Conservation (phyloP, 2,329 filamentous ascomycete species). For the Bipolaris zeicola region DNA sequence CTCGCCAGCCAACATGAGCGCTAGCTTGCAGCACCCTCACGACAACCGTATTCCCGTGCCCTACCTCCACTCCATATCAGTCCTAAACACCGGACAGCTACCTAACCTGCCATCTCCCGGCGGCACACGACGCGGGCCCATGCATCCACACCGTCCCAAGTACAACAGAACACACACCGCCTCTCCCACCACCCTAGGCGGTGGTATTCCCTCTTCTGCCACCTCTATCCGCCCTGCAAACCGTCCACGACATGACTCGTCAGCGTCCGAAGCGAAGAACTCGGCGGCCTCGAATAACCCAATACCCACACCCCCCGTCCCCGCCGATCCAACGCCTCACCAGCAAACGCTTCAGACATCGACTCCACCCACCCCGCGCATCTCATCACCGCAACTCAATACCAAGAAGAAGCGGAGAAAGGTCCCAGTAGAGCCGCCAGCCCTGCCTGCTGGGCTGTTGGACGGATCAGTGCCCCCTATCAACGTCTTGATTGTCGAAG, state of each 20-base stretch:
- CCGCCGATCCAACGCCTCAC: constrained; percentile 51
- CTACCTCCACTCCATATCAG: constrained; percentile 69
- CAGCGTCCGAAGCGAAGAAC: constrained; percentile 52
- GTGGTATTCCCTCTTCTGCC: constrained; percentile 49
- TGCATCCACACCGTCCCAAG: constrained; percentile 60
- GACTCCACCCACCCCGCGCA: constrained; percentile 56
- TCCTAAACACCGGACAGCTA: constrained; percentile 79
- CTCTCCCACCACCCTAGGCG: constrained; percentile 71
- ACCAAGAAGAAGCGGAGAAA: constrained; percentile 55
- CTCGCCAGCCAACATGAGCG: constrained; percentile 47
- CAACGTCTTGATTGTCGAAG: constrained; percentile 96
- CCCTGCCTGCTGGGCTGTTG: constrained; percentile 64
- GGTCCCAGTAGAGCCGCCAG: constrained; percentile 40
- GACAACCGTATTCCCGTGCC: constrained; percentile 45
- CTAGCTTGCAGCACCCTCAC: constrained; percentile 42
- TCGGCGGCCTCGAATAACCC: constrained; percentile 55
- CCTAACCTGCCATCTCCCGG: constrained; percentile 84
- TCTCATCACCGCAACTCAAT: constrained; percentile 55
- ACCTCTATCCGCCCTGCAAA: constrained; percentile 36
- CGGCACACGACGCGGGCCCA: constrained; percentile 59
- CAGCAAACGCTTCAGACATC: constrained; percentile 42
- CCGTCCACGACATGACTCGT: constrained; percentile 49
- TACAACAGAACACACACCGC: constrained; percentile 75
- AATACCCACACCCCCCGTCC: constrained; percentile 60
- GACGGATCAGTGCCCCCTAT: constrained; percentile 90